Evolutionary conservation across 2,329 filamentous ascomycete genomes (phyloP), one percentile per base, ranked within the genome.

Genomic region (Fusarium poae): DNA sequence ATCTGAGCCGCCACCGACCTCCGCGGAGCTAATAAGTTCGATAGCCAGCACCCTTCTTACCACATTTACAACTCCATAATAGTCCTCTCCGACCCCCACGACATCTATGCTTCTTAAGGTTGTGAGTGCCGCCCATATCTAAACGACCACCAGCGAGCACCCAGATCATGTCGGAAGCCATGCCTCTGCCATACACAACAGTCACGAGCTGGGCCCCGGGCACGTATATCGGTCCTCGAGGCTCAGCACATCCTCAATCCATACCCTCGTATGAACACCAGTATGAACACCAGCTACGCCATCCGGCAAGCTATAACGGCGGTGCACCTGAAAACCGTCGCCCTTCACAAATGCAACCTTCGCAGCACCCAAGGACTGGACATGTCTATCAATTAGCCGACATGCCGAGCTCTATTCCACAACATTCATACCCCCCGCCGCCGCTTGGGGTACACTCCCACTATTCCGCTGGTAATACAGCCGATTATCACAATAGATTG

Each of bases 231-330:
- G 42, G 48, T 53, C 54, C 57, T 59, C 64, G 55, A 42, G 65
- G 62, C 42, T 29, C 72, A 63, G 39, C 67, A 72, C 48, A 77
- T 57, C 57, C 72, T 42, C 76, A 72, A 18, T 72, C 67, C 71
- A 46, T 77, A 53, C 59, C 72, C 39, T 75, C 72, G 18, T 73
- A 79, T 46, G 51, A 62, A 27, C 27, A 27, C 30, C 30, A 32
- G 30, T 32, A 32, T 32, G 32, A 18, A 32, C 54, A 70, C 25
- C 74, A 71, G 49, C 62, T 75, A 8, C 77, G 76, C 49, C 68
- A 76, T 34, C 72, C 75, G 5, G 65, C 71, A 77, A 35, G 57
- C 73, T 43, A 64, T 67, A 16, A 39, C 25, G n/a, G 48, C 11
- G 72, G 66, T 49, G 48, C 44, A n/a, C 69, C 62, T 60, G 58